Percentiles rank a stretch among this genome's conserved stretches.
These are phyloP conservation scores for Staphylotrichum longicolle DNA, from an alignment of 495 filamentous ascomycete genomes.

Conservation along the genomic window DNA sequence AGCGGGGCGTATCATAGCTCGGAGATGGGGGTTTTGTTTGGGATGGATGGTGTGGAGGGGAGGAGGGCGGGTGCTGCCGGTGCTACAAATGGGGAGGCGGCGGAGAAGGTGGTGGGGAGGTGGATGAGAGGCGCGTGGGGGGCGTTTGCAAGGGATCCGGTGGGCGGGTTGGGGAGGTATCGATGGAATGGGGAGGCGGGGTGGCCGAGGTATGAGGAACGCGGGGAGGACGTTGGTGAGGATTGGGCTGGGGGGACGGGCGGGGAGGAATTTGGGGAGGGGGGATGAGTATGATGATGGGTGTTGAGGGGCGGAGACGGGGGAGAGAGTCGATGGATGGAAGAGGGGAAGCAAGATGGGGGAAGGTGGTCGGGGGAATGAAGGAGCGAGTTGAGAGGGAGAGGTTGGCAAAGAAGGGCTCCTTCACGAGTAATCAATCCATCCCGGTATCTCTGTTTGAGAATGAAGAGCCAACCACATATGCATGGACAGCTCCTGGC, in stretches of 20 bases:
- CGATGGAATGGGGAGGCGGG: neutral
- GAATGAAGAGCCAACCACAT: no score
- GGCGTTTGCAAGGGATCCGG: constrained; percentile 51
- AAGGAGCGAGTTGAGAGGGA: neutral
- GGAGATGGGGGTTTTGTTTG: constrained; percentile 21
- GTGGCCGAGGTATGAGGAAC: constrained; percentile 7
- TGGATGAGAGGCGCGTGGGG: constrained; percentile 50
- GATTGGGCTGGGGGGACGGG: neutral
- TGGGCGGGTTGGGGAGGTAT: neutral
- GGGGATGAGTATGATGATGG: constrained; percentile 3
- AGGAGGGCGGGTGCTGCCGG: no score
- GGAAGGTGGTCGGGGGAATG: neutral
- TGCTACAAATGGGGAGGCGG: neutral
- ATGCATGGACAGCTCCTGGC: no score
- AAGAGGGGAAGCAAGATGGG: neutral
- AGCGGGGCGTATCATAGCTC: constrained; percentile 50
- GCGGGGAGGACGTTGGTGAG: constrained; percentile 6
- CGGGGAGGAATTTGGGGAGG: constrained; percentile 3
- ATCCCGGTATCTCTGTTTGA: no score
- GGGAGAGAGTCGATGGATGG: neutral
- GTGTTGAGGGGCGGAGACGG: neutral
- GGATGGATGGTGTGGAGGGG: neutral
- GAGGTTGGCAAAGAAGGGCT: neutral
- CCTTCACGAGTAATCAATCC: no score
- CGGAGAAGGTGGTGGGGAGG: constrained; percentile 35